phyloP scores from a whole-genome alignment of 225 moss, liverwort and hornwort genomes.

The Ulota crispa region DNA sequence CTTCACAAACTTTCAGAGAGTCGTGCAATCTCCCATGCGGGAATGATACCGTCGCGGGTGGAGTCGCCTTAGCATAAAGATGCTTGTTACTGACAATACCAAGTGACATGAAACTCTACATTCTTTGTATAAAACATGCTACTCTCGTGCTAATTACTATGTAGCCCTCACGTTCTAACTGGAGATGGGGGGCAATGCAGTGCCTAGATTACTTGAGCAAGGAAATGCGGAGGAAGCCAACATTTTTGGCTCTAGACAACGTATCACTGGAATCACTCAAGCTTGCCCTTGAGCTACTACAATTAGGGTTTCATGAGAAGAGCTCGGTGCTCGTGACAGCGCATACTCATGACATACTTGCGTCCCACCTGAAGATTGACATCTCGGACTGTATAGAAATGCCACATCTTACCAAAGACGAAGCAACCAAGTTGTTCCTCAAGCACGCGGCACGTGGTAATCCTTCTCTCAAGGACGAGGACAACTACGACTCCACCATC shows the following conservation, averaged over 20 bases:
- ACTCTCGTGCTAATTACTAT: too few relatives aligned
- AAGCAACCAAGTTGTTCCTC: constrained; percentile 19
- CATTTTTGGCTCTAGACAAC: constrained; percentile 28
- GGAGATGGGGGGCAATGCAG: constrained; percentile 11
- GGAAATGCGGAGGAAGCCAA: background rate
- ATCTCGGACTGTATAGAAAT: constrained; percentile 1
- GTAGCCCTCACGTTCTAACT: constrained; percentile 3
- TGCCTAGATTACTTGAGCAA: background rate
- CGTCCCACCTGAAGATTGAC: constrained; percentile 3
- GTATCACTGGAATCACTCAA: background rate
- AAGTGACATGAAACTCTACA: too few relatives aligned
- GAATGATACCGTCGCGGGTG: too few relatives aligned
- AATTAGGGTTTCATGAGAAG: background rate
- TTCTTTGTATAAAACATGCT: too few relatives aligned
- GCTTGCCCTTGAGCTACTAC: background rate
- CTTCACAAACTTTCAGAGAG: too few relatives aligned
- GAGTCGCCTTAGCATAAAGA: too few relatives aligned
- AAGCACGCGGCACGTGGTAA: background rate
- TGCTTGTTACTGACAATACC: too few relatives aligned
- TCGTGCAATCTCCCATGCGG: too few relatives aligned
- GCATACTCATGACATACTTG: constrained; percentile 17
- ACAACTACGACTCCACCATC: background rate
- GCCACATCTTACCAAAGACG: constrained; percentile 15
- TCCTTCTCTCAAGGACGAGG: background rate
- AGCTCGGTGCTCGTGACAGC: constrained; percentile 21